Evolutionary conservation across 2,329 filamentous ascomycete genomes (phyloP), one percentile per base, ranked within the genome.

Genomic region (Macrophomina tecta): DNA sequence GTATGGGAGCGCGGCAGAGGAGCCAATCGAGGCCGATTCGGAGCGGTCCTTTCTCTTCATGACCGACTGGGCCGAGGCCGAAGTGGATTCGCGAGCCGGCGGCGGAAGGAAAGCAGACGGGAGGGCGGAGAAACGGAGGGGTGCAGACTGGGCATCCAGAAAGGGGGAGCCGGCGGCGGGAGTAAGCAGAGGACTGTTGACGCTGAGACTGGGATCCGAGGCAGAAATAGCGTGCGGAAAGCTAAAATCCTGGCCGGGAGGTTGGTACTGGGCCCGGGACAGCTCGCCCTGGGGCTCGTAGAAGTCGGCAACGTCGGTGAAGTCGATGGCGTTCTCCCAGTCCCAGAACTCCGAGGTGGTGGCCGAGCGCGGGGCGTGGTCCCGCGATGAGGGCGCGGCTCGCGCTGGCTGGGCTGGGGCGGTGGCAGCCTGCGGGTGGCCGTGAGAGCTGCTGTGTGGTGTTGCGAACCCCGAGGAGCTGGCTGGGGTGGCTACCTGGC

Each of bases 281-380:
- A 82, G 75, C 70, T 82, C 80, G 51, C 81, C 81, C 71, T 82
- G 81, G 4, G 80, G 80, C 67, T 83, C 80, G 75, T 80, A 82
- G 63, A 78, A 75, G 36, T 72, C 71, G 4, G 72, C 69, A 52
- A 78, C 75, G 49, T 73, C 74, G 28, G 74, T 68, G 49, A 76
- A 76, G 67, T 77, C 76, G 60, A 77, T 69, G 7, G 77, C 70
- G 49, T 71, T 72, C 38, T 76, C 74, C 79, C 78, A 81, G 70
- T 79, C 77, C 78, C 78, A 80, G 53, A 71, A 66, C 64, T 66
- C 53, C 16, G 52, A 49, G n/a, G 46, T n/a, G 60, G 30, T 51
- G 45, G 45, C 60, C n/a, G 45, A 7, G n/a, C 18, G 48, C 28
- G 60, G 46, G 28, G 46, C 12, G 18, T 28, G 45, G 11, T 49